Evolutionary conservation across 768 basidiomycete genomes (phyloP).

Genomic region (Rubroboletus pulcherrimus): DNA sequence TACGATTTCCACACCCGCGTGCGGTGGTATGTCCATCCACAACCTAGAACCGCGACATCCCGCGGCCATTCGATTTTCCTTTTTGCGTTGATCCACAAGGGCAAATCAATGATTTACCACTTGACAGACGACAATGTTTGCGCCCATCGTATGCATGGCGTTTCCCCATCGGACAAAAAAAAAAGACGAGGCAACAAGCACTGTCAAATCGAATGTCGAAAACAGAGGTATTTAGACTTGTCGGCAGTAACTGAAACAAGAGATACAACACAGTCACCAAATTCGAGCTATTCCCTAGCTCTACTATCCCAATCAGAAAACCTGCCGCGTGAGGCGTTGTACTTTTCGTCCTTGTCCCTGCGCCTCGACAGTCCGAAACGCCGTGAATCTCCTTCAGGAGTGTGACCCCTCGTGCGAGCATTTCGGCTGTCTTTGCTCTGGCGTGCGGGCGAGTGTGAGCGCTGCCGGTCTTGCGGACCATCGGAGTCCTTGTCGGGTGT

Average conservation of each 20-base stretch:
- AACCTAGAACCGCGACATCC: neutral
- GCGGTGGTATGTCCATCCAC: neutral
- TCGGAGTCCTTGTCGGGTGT: slow-evolving; percentile 13
- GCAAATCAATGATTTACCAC: neutral
- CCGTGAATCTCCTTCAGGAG: slow-evolving; percentile 15
- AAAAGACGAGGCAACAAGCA: neutral
- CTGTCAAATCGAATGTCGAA: neutral
- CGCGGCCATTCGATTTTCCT: neutral
- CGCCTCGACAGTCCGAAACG: neutral
- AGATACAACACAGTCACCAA: neutral
- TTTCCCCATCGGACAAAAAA: neutral
- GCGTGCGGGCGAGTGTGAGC: slow-evolving; percentile 13
- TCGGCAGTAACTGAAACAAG: neutral
- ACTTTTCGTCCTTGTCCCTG: slow-evolving; percentile 2
- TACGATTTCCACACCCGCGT: neutral
- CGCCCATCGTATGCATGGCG: neutral
- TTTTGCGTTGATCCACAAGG: slow-evolving; percentile 1
- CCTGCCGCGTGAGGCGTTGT: slow-evolving; percentile 2
- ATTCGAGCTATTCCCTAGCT: neutral
- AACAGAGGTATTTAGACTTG: neutral
- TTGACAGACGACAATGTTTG: neutral
- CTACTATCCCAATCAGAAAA: neutral
- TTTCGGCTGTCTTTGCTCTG: slow-evolving; percentile 8
- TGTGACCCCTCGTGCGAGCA: slow-evolving; percentile 14
- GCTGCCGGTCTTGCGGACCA: slow-evolving; percentile 7